Base-by-base conservation (phyloP, 1,139 yeast genomes). In the Geotrichum bryndzae region DNA sequence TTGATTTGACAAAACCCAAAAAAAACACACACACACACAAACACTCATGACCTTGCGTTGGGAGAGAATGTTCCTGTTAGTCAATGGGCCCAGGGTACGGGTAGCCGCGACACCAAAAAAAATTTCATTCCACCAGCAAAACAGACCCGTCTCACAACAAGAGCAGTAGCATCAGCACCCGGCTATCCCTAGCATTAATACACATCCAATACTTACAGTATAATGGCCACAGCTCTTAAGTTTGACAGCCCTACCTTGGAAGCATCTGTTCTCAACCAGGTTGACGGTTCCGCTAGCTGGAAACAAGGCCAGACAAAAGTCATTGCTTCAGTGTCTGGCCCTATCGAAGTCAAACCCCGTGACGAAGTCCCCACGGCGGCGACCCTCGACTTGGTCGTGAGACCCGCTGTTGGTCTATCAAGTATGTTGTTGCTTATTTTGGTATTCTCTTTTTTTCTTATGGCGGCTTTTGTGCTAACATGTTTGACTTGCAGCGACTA, bases 341-440 rank as follows among this genome's bases (percentile, higher is more conserved):
- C 99, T 0, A 82, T 92, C 56, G 98, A 92, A 70, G 89, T 92
- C 11, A 88, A 87, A 73, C 75, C 83, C 23, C 82, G 95, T 68
- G 96, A 91, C 72, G 99, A 94, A 72, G 75, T 87, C 52, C 96
- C 98, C 7, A 87, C 88, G 29, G 80, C 81, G 57, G 87, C 94
- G 22, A 84, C 90, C 31, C 74, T 94, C 51, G 97, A 91, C 73
- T 81, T 94, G n/a, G 82, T 85, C 29, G 84, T 92, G 2, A 79
- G 92, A 58, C 97, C 98, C 0, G 83, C 88, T 27, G 76, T 80
- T 10, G 97, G 97, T 0, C 80, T 87, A 1, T 81, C 96, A 3
- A 77, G 77, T 66, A 63, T 27, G 69, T 58, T 38, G 35, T 38
- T 22, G 25, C 6, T 23, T 50, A 13, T 29, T 51, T 29, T 25